phyloP scores from a whole-genome alignment of 495 filamentous ascomycete genomes.

The Lentithecium fluviatile region DNA sequence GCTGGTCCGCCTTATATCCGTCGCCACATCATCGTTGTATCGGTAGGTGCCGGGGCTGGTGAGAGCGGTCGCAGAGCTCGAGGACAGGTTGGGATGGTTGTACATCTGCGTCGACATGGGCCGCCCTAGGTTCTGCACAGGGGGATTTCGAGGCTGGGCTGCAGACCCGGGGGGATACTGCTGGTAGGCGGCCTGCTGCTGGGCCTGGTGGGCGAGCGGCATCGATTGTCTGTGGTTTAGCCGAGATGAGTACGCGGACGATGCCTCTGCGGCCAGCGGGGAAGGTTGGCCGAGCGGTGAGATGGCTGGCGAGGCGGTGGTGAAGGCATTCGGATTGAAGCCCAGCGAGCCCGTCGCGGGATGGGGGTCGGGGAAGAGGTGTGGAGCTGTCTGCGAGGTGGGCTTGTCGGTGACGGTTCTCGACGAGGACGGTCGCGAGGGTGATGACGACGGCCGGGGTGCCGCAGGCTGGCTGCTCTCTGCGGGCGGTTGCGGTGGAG shows the following conservation, averaged over 20 bases:
- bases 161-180: constrained; percentile 39
- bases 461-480: constrained; percentile 37
- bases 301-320: constrained; percentile 25
- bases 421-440: constrained; percentile 36
- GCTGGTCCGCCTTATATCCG: constrained; percentile 54
- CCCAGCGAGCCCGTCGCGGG: constrained; percentile 37
- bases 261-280: constrained; percentile 18
- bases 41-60: constrained; percentile 40
- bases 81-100: constrained; percentile 43
- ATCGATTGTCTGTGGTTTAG: constrained; percentile 40
- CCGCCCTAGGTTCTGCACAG: constrained; percentile 9
- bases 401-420: constrained; percentile 36
- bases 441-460: constrained; percentile 29
- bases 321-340: constrained; percentile 45
- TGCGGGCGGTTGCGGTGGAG: constrained; percentile 58
- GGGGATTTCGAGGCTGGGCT: constrained; percentile 27
- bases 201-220: constrained; percentile 42
- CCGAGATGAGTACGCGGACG: constrained; percentile 14
- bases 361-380: constrained; percentile 27
- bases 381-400: constrained; percentile 1
- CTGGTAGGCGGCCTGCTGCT: constrained; percentile 48
- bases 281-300: constrained; percentile 18
- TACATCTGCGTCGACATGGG: constrained; percentile 43
- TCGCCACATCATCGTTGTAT: constrained; percentile 42
- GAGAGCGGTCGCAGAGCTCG: constrained; percentile 33